Conservation (phyloP, 75 land plant species). For the Pinus albicaulis region DNA sequence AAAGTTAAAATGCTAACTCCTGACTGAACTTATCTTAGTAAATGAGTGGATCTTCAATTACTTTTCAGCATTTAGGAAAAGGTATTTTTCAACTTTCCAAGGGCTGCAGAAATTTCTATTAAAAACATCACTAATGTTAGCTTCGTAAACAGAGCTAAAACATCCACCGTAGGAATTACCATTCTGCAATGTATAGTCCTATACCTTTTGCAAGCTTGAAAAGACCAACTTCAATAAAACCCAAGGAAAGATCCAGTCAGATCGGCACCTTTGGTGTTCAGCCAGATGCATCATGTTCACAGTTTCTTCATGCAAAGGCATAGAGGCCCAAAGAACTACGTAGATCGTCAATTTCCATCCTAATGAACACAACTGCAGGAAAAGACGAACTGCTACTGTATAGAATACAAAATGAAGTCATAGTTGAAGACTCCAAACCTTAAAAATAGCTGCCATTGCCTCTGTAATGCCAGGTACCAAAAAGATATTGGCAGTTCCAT, state of each 20-base stretch:
- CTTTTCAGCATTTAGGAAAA: not conserved
- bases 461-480: slow-evolving; percentile 36
- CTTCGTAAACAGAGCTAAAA: not conserved
- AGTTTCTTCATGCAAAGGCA: not conserved
- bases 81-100: not conserved
- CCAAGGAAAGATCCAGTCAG: not conserved
- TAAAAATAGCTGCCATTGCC: slow-evolving; percentile 37
- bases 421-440: slow-evolving; percentile 17
- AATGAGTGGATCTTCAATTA: not conserved
- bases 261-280: not conserved
- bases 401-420: not conserved
- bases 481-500: slow-evolving; percentile 20
- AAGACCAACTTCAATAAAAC: not conserved
- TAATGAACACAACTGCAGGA: not conserved
- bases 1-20: not conserved
- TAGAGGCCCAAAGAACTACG: not conserved
- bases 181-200: not conserved
- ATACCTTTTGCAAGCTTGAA: not conserved
- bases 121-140: not conserved
- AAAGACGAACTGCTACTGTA: not conserved
- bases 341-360: not conserved
- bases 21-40: not conserved
- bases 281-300: not conserved
- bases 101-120: no score
- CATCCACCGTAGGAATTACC: no score